phyloP scores from a whole-genome alignment of 371 early-diverging fungal genomes.

The Capniomyces stellatus region DNA sequence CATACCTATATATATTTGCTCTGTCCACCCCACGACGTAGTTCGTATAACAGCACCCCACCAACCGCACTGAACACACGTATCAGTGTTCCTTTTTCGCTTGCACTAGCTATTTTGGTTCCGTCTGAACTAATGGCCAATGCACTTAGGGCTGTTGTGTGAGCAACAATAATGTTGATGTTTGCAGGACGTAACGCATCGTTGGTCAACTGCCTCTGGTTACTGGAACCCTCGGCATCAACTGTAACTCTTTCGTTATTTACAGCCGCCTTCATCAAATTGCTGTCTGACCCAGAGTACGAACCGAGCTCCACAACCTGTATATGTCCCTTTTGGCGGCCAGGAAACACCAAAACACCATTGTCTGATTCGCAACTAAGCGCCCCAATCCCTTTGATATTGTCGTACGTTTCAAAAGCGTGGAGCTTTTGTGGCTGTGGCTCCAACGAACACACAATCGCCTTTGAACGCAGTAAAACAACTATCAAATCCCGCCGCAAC shows the following conservation, averaged over 20 bases:
- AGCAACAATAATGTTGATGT: constrained; percentile 63
- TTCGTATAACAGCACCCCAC: constrained; percentile 53
- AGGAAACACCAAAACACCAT: constrained; percentile 48
- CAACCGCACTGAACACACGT: constrained; percentile 63
- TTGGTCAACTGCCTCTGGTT: no score
- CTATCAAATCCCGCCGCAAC: constrained; percentile 59
- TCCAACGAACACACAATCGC: constrained; percentile 70
- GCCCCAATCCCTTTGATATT: constrained; percentile 50
- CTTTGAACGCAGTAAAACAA: constrained; percentile 57
- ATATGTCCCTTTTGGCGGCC: constrained; percentile 67
- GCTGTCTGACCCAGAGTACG: constrained; percentile 5
- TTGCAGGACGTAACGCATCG: constrained; percentile 24
- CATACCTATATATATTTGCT: constrained; percentile 54
- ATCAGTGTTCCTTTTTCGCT: constrained; percentile 83
- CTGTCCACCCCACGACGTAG: constrained; percentile 76
- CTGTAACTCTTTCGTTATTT: not conserved
- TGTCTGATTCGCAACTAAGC: constrained; percentile 17
- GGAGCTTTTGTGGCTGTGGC: constrained; percentile 44
- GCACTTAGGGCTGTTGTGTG: constrained; percentile 59
- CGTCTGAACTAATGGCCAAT: constrained; percentile 56
- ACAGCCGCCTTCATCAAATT: not conserved
- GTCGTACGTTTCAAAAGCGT: constrained; percentile 67
- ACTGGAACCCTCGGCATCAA: not conserved
- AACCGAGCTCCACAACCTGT: constrained; percentile 65
- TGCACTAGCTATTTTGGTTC: constrained; percentile 59